Base-by-base conservation (phyloP, 495 filamentous ascomycete genomes). In the Podospora australis region DNA sequence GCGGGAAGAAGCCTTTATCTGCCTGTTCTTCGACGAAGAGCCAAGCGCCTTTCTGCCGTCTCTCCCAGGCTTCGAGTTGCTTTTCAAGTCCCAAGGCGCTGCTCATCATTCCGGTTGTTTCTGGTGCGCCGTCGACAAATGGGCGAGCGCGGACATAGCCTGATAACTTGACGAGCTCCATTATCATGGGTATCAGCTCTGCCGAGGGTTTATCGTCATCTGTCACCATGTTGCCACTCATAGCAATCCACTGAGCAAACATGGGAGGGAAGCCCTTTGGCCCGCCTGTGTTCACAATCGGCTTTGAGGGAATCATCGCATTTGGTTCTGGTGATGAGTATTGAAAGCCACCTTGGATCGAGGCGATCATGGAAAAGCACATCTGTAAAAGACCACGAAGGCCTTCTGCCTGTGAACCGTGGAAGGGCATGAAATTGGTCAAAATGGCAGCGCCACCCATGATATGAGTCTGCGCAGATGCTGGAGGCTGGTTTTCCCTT, bases 401-500 rank as follows among this genome's bases (percentile, higher is more conserved):
- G 2, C 67, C 65, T 9, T 57, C 58, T 7, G 54, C 38, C 1
- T 63, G 60, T 2, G 54, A 29, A 2, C 56, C 46, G n/a, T 50
- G 52, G 1, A 64, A 47, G 3, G 64, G 64, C 1, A 68, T 29
- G 23, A 65, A 55, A 24, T 52, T 69, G 40, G 58, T 63, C 26
- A 70, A 46, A 21, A 75, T 54, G 8, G 71, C 70, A 23, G 70
- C 60, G 4, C 65, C 68, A 6, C 71, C 71, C 59, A 71, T 67
- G 21, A 75, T 55, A 34, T 75, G 71, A 0, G 70, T 70, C 51
- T 61, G 66, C 8, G 69, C 68, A 2, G 62, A 7, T 13, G 40
- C 10, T 10, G 22, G 22, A n/a, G 60, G 32, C 62, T 59, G 51
- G 16, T 63, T 50, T 41, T 60, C 22, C 9, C 44, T 39, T 16